Evolutionary conservation across 352 stramenopile species (phyloP).

Genomic region (Globisporangium cystogenes): DNA sequence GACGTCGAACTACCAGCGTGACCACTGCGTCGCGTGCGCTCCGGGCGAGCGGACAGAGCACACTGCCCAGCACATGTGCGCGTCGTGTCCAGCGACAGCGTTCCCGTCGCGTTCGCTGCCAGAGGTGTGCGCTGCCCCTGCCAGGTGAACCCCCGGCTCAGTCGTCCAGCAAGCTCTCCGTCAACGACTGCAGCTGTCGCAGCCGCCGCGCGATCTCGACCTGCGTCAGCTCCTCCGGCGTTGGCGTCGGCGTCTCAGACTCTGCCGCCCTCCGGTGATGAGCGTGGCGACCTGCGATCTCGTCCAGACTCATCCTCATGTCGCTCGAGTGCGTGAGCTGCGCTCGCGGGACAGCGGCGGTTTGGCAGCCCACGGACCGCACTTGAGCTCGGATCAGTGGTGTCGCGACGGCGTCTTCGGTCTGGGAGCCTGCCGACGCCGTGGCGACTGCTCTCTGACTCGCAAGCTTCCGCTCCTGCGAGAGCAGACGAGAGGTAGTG

Average conservation of each 20-base stretch:
- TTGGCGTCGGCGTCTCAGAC: background rate
- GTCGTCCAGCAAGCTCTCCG: conserved; percentile 47
- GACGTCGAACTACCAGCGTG: conserved; percentile 51
- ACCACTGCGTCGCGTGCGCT: conserved; percentile 43
- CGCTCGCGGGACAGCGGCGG: background rate
- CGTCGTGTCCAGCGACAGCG: conserved; percentile 27
- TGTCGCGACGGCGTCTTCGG: conserved; percentile 2
- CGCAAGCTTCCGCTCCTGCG: conserved; percentile 28
- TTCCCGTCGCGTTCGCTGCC: conserved; percentile 15
- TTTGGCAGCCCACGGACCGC: conserved; percentile 9
- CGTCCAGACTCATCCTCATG: conserved; percentile 25
- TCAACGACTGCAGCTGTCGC: conserved; percentile 50
- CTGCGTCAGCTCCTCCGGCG: conserved; percentile 7
- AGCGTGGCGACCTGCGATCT: conserved; percentile 15
- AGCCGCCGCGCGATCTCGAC: conserved; percentile 32
- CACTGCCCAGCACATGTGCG: conserved; percentile 39
- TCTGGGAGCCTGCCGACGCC: conserved; percentile 17
- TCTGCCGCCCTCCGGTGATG: background rate
- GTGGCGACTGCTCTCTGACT: conserved; percentile 8
- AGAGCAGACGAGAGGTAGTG: background rate
- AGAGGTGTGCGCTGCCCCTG: conserved; percentile 13
- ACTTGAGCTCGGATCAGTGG: background rate
- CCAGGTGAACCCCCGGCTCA: conserved; percentile 9
- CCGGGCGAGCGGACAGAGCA: conserved; percentile 33
- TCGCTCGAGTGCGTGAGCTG: background rate